Evolutionary conservation across 768 basidiomycete genomes (phyloP), one percentile per base, ranked within the genome.

Genomic region (Trametes villosa): DNA sequence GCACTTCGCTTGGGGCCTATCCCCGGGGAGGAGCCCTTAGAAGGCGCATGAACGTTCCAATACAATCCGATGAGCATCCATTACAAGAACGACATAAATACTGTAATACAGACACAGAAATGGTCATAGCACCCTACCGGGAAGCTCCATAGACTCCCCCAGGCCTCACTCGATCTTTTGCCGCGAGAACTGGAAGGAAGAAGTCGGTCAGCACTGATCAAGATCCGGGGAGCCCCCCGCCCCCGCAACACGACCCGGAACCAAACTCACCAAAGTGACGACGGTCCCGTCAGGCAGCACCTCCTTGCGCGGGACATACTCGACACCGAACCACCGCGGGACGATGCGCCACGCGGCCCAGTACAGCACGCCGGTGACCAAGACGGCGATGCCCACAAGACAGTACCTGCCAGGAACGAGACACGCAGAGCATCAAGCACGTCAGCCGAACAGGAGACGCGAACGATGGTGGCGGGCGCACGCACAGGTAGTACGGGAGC

Each of bases 281-380:
- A 83, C 79, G 0, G 83, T 86, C 4, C 83, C 84, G 59, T 86
- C 85, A 2, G 69, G 64, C 1, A 86, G 71, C 6, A 62, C 72
- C 50, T 82, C 81, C 64, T 85, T 86, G n/a, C 68, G 71, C 8
- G 81, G 78, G 1, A 80, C 72, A 26, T 84, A 77, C 52, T 76
- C 71, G 59, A 83, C 83, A 7, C 79, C 76, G 49, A 84, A 81
- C 11, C 83, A 68, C 11, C 73, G 73, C 8, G 85, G 84, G 11
- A 86, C 66, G 41, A 84, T 55, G 0, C 84, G 75, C 85, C 85
- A 86, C 3, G 69, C 72, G 0, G 78, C 81, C 85, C 85, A 86
- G 66, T 85, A 86, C 1, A 79, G 33, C 0, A 82, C 76, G 7
- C 85, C 84, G 13, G 71, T 11, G 1, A 76, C 49, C 72, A 84